Base-by-base conservation (phyloP, 2,329 filamentous ascomycete species). In the Nemania sp. region DNA sequence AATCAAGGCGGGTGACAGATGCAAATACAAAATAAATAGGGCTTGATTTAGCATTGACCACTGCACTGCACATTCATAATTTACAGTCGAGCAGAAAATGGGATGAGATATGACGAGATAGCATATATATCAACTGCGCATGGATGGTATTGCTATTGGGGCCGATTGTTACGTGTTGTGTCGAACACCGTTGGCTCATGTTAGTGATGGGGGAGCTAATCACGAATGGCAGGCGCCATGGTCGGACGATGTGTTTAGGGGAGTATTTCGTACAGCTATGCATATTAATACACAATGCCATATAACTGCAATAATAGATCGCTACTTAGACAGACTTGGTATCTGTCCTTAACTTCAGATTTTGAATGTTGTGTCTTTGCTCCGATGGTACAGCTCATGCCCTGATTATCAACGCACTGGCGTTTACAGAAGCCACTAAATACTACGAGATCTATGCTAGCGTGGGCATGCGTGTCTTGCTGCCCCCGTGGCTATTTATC, bases 301-400 rank as follows among this genome's bases (percentile, higher is more conserved):
- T 45, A 18, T 46, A 54, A 54, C n/a, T n/a, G n/a, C n/a, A 50
- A 34, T 17, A 9, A 47, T 52, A 47, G 54, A 47, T 50, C 35
- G 29, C 42, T 43, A n/a, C n/a, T n/a, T n/a, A 46, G 46, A 45
- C 49, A 56, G 57, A 39, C 12, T n/a, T 43, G 25, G 29, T 42
- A 37, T 51, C 50, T 51, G 34, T 21, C 34, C 46, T 12, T 18
- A 15, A 37, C 15, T 50, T 54, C 32, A 46, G 20, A 54, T 45
- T 11, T n/a, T 21, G 6, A 7, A 13, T 52, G 20, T 37, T 15
- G 29, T 42, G 46, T 51, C 21, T 40, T 32, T 48, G 11, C 34
- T 59, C 10, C 37, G 45, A 35, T 40, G 35, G 25, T 11, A 12
- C 52, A 48, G 56, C 42, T 56, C 35, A 32, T 25, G 34, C 40